Evolutionary conservation across 1,284 basidiomycete genomes (phyloP).

Genomic region (Cutaneotrichosporon cyanovorans): DNA sequence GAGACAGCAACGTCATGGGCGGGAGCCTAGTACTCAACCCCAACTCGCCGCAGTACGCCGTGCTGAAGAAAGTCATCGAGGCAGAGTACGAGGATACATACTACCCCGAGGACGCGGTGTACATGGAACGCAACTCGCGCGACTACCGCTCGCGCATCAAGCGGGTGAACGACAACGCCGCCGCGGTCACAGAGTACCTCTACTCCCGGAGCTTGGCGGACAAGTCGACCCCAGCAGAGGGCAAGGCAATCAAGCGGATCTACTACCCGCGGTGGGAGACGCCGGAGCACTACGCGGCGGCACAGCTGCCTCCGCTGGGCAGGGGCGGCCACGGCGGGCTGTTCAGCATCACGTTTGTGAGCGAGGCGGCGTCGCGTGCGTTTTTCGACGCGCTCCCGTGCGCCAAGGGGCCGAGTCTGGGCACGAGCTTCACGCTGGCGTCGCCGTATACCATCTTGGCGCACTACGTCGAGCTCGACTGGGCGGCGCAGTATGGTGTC

Average conservation of each 20-base stretch:
- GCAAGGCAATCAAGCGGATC: slow-evolving; percentile 65
- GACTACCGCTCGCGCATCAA: slow-evolving; percentile 74
- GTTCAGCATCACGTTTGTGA: slow-evolving; percentile 82
- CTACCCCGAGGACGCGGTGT: slow-evolving; percentile 87
- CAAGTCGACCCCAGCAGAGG: slow-evolving; percentile 19
- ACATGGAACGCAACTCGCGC: slow-evolving; percentile 95
- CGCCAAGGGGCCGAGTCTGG: slow-evolving; percentile 86
- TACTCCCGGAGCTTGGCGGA: slow-evolving; percentile 52
- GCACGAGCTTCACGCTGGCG: slow-evolving; percentile 92
- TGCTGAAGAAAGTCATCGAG: slow-evolving; percentile 58
- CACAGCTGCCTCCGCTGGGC: slow-evolving; percentile 37
- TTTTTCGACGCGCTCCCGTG: slow-evolving; percentile 83
- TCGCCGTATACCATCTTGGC: slow-evolving; percentile 90
- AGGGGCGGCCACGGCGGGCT: slow-evolving; percentile 80
- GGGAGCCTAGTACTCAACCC: slow-evolving; percentile 89
- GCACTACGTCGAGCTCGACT: slow-evolving; percentile 84
- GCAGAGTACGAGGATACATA: slow-evolving; percentile 74
- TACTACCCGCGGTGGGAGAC: slow-evolving; percentile 86
- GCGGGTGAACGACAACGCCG: slow-evolving; percentile 74
- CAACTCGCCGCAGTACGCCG: slow-evolving; percentile 57
- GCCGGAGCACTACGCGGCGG: slow-evolving; percentile 62
- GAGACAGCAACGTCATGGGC: slow-evolving; percentile 94
- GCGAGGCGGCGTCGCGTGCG: slow-evolving; percentile 58
- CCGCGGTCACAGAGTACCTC: slow-evolving; percentile 74
- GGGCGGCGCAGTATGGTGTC: slow-evolving; percentile 82